Evolutionary conservation across 2,329 filamentous ascomycete species (phyloP).

Genomic region (Didymellaceae sp.): DNA sequence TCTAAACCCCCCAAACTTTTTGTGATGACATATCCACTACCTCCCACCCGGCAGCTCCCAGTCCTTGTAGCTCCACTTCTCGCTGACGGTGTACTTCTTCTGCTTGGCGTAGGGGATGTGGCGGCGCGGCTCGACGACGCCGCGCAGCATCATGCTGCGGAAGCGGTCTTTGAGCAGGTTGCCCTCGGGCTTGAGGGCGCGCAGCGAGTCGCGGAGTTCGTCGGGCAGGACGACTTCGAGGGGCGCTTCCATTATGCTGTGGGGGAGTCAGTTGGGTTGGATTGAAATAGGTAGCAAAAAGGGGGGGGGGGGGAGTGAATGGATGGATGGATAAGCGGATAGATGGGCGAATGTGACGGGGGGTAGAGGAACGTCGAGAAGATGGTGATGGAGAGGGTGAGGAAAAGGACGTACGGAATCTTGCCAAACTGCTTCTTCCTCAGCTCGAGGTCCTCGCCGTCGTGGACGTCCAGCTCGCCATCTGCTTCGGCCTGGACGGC

Average conservation of each 20-base stretch:
- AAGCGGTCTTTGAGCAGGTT: slow-evolving; percentile 93
- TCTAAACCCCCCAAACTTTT: no score
- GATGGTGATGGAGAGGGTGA: no score
- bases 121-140: slow-evolving; percentile 84
- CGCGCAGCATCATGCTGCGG: slow-evolving; percentile 83
- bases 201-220: slow-evolving; percentile 58
- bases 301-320: no score
- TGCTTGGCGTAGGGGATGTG: slow-evolving; percentile 83
- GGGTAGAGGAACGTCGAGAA: background rate
- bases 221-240: slow-evolving; percentile 59
- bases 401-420: slow-evolving; percentile 54
- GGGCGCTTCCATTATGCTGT: slow-evolving; percentile 73
- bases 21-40: no score
- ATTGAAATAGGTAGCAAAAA: no score
- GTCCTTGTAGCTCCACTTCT: slow-evolving; percentile 99
- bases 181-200: slow-evolving; percentile 81
- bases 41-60: slow-evolving; percentile 64
- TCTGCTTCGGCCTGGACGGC: slow-evolving; percentile 36
- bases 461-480: slow-evolving; percentile 36
- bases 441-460: slow-evolving; percentile 56
- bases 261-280: no score
- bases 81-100: slow-evolving; percentile 78
- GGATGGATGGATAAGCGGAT: no score
- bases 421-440: slow-evolving; percentile 75
- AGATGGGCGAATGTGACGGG: slow-evolving; percentile 8